Base-by-base conservation (phyloP, 2,329 filamentous ascomycete genomes). In the Talaromyces sp. region DNA sequence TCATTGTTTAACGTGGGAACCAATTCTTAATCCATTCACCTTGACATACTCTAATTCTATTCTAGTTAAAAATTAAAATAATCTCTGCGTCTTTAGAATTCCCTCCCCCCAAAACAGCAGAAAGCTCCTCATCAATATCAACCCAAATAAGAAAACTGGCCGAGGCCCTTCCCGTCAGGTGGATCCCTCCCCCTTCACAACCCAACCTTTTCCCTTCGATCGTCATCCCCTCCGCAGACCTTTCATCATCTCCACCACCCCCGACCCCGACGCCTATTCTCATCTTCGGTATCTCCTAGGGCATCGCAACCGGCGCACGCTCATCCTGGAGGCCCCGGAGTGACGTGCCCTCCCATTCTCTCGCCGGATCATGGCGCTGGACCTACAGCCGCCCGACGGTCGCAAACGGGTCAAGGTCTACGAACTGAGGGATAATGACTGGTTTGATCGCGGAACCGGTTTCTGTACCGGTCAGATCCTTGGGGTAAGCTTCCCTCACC, bases 391-490 rank as follows among this genome's bases (percentile, higher is more conserved):
- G 62, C 70, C 76, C 65, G 75, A 76, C 68, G 77, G 78, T 71
- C 77, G 75, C 67, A 79, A 78, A 68, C 71, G 94, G 82, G 94
- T 97, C 76, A 99, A 99, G 82, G 94, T 99, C 72, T 99, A 99
- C 76, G 94, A 97, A 80, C 84, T 99, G 68, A 91, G 90, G 74
- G 91, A 96, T 77, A 96, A 96, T 82, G 94, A 97, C 85, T 99
- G 94, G 94, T 97, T 93, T 72, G 94, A 99, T 77, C 84, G 93
- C 68, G 94, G 94, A 60, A 99, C 94, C 43, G 94, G 94, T 58
- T 97, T 97, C 75, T 97, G 94, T 74, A 90, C 86, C 55, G 91
- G 92, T 43, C 82, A 86, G 60, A 84, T 89, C 60, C 77, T 87
- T 59, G 82, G 86, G 72, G 89, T 94, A 84, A 73, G 88, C 65